A percentile compares a stretch with the other conserved stretches of the same genome.
These are phyloP conservation scores for Bryoglossum gracile DNA, from an alignment of 495 filamentous ascomycete species.

Conservation along the genomic window DNA sequence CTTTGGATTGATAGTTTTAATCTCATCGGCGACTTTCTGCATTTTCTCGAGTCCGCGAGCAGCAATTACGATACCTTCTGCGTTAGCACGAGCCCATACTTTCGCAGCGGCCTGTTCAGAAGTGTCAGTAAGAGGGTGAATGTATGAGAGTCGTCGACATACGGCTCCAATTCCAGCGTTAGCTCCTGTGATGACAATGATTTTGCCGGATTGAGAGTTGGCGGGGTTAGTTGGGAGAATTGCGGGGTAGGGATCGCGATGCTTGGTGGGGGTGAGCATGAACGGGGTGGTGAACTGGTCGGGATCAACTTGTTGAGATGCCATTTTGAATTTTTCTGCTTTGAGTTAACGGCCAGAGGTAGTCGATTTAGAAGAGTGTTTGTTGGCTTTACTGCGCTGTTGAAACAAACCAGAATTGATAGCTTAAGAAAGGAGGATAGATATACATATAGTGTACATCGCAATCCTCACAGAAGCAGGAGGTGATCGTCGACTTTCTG, in stretches of 20 bases:
- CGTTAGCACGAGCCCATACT: conserved; percentile 28
- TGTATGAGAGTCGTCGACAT: background rate
- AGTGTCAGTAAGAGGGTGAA: background rate
- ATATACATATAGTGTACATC: too few relatives aligned
- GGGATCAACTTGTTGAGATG: conserved; percentile 16
- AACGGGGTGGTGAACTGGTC: conserved; percentile 20
- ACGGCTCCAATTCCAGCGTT: conserved; percentile 31
- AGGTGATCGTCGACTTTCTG: too few relatives aligned
- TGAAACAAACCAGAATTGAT: too few relatives aligned
- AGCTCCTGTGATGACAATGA: conserved; percentile 35
- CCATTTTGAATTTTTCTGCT: too few relatives aligned
- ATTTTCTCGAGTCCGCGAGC: conserved; percentile 29
- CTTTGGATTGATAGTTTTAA: conserved; percentile 12
- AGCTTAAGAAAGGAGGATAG: too few relatives aligned
- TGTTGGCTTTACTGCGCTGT: too few relatives aligned
- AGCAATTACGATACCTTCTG: conserved; percentile 29
- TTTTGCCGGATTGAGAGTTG: conserved; percentile 31
- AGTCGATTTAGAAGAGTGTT: too few relatives aligned
- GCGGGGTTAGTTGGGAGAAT: conserved; percentile 29
- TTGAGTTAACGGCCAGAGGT: too few relatives aligned
- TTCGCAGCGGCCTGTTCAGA: conserved; percentile 6
- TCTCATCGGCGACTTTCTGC: conserved; percentile 16
- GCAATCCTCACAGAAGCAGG: too few relatives aligned
- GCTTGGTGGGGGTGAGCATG: conserved; percentile 26
- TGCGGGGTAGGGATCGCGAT: conserved; percentile 28